These are phyloP conservation scores for Chaetomiaceae sp. DNA, from an alignment of 2,329 filamentous ascomycete genomes.

Conservation along the genomic window DNA sequence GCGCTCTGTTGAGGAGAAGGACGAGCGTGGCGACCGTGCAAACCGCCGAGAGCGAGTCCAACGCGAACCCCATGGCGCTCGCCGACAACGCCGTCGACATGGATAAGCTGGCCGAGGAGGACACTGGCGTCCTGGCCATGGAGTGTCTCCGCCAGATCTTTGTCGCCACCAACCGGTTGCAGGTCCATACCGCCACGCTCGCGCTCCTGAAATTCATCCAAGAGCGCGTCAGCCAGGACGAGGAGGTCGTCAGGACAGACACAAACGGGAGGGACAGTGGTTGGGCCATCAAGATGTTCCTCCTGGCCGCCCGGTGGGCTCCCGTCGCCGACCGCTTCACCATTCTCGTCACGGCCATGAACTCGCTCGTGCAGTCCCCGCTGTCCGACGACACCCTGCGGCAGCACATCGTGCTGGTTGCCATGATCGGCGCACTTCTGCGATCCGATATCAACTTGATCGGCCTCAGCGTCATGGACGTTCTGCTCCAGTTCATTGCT, in stretches of 20 bases:
- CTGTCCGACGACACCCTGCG: slow-evolving; percentile 66
- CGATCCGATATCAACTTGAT: slow-evolving; percentile 90
- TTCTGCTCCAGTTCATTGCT: slow-evolving; percentile 77
- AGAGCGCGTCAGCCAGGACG: slow-evolving; percentile 49
- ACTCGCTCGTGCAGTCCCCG: slow-evolving; percentile 64
- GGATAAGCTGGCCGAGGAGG: slow-evolving; percentile 84
- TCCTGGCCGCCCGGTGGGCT: slow-evolving; percentile 77
- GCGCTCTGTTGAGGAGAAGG: slow-evolving; percentile 58
- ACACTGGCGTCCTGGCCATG: slow-evolving; percentile 77
- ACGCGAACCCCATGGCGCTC: slow-evolving; percentile 66
- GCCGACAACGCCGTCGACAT: slow-evolving; percentile 79
- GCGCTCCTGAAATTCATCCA: slow-evolving; percentile 72
- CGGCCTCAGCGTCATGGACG: slow-evolving; percentile 92
- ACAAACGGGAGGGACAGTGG: slow-evolving; percentile 46
- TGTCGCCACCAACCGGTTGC: slow-evolving; percentile 71
- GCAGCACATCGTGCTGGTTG: slow-evolving; percentile 69
- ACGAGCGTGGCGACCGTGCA: slow-evolving; percentile 75
- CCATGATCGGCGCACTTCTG: slow-evolving; percentile 75
- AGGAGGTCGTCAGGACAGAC: slow-evolving; percentile 48
- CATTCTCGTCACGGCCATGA: slow-evolving; percentile 77
- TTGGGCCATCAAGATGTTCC: slow-evolving; percentile 81
- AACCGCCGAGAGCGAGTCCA: slow-evolving; percentile 63
- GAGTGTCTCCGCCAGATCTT: slow-evolving; percentile 86
- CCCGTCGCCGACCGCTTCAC: slow-evolving; percentile 93
- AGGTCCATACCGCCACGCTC: slow-evolving; percentile 72